Conservation (phyloP, 768 basidiomycete genomes). For the Clitopilus passeckerianus region DNA sequence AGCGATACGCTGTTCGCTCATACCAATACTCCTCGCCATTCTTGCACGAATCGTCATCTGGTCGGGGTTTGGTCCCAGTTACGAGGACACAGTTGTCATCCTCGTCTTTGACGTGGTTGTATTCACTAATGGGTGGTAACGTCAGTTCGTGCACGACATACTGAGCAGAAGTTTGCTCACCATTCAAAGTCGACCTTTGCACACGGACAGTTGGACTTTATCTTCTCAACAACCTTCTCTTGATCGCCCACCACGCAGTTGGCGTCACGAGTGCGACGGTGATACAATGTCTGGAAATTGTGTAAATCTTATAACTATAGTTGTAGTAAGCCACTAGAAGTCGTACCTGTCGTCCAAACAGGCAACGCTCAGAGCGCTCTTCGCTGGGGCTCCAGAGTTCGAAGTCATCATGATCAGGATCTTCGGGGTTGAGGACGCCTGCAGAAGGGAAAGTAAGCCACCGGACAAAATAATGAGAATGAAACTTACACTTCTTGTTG, state of each 20-base stretch:
- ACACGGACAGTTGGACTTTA: constrained; percentile 75
- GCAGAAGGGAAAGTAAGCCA: not conserved
- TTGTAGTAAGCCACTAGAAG: too few relatives aligned
- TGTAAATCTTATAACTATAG: not conserved
- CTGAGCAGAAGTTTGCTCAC: constrained; percentile 36
- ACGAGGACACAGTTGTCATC: constrained; percentile 76
- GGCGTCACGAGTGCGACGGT: constrained; percentile 73
- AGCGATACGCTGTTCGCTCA: constrained; percentile 86
- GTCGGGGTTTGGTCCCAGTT: constrained; percentile 58
- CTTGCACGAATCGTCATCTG: constrained; percentile 58
- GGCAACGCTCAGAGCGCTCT: constrained; percentile 78
- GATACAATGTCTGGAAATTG: constrained; percentile 70
- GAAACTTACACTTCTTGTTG: constrained; percentile 60
- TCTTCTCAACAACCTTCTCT: constrained; percentile 42
- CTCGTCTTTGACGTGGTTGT: constrained; percentile 74
- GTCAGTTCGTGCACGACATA: not conserved
- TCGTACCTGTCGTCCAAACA: constrained; percentile 86
- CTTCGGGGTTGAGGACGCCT: constrained; percentile 67
- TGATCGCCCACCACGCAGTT: constrained; percentile 83
- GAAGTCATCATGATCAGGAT: constrained; percentile 88
- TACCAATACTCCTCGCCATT: constrained; percentile 81
- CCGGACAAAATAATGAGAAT: constrained; percentile 1
- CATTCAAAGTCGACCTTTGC: constrained; percentile 85
- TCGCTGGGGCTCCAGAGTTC: constrained; percentile 96
- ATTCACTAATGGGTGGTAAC: constrained; percentile 60